Base-by-base conservation (phyloP, 2,329 filamentous ascomycete species). In the Hysterium pulicare region DNA sequence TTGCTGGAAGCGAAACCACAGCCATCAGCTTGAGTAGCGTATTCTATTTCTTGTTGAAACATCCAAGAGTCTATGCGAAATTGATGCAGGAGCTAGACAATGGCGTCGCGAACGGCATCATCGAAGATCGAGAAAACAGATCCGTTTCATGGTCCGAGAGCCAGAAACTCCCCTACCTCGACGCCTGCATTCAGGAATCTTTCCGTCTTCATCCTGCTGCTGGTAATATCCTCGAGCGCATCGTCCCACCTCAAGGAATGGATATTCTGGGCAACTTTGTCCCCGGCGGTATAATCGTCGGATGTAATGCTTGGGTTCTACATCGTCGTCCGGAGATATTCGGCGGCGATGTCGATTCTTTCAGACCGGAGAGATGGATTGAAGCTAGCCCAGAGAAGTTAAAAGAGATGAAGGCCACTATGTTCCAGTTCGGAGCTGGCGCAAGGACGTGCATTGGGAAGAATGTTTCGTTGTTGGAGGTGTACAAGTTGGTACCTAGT, bases 1-100 rank as follows among this genome's bases (percentile, higher is more conserved):
- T 86, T 52, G 87, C 87, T 0, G 86, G 87, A 3, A 84, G 80
- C 2, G 87, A 93, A 64, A 91, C 87, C 0, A 91, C 87, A 0
- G 86, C 84, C 30, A 90, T 90, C 57, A 81, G 78, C 5, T 73
- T 90, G 0, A 78, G 79, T 5, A 76, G 82, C 5, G 77, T 90
- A 0, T 87, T 91, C 56, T 90, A 90, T 66, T 83, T 82, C 62
- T 68, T 90, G 3, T 72, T 90, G 26, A 83, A 82, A 56, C 78
- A 82, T 53, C 82, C 82, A 0, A 28, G 51, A 0, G 73, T 73
- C 11, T 77, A 86, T 46, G 57, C 62, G 3, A 75, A 74, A 30
- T 68, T 88, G 41, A 75, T 78, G 55, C 53, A 66, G 1, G 86
- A 90, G 59, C 62, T 90, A 0, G 83, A 88, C 54, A 68, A 68